These are phyloP conservation scores for Coemansia sp. DNA, from an alignment of 192 early-diverging fungal species.

Conservation along the genomic window DNA sequence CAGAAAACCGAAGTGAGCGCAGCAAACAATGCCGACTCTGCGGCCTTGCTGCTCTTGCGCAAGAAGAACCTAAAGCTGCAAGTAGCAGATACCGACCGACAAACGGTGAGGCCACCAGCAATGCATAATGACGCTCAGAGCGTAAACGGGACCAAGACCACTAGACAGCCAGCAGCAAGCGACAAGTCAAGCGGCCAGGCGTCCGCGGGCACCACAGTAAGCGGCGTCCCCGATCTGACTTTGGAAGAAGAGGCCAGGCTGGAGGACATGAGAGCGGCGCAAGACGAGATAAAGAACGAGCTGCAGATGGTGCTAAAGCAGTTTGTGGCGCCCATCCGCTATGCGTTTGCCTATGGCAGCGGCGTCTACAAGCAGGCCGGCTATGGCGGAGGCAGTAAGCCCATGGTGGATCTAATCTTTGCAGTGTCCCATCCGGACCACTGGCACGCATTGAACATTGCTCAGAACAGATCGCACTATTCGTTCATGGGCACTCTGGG, in stretches of 20 bases:
- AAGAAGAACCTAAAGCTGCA: constrained; percentile 1
- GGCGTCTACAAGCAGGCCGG: constrained; percentile 90
- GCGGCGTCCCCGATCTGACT: constrained; percentile 14
- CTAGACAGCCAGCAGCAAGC: not conserved
- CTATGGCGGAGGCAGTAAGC: constrained; percentile 60
- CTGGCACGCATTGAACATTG: constrained; percentile 96
- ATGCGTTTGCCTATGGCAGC: constrained; percentile 93
- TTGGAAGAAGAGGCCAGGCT: constrained; percentile 26
- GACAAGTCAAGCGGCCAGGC: not conserved
- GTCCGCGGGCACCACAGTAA: constrained; percentile 11
- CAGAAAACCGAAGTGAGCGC: not conserved
- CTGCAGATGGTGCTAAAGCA: constrained; percentile 26
- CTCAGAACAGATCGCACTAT: constrained; percentile 90
- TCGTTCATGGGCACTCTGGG: constrained; percentile 77
- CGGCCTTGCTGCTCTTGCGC: constrained; percentile 21
- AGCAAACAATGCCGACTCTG: not conserved
- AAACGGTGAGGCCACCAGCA: constrained; percentile 28
- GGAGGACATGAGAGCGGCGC: constrained; percentile 26
- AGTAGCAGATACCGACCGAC: constrained; percentile 6
- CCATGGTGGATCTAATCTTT: constrained; percentile 96
- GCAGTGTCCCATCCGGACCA: constrained; percentile 92
- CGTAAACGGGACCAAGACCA: not conserved
- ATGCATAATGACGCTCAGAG: not conserved
- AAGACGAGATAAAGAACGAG: constrained; percentile 17
- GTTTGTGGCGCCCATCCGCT: constrained; percentile 43